phyloP scores from a whole-genome alignment of 1,139 yeast genomes.

The Hansenula sp. region DNA sequence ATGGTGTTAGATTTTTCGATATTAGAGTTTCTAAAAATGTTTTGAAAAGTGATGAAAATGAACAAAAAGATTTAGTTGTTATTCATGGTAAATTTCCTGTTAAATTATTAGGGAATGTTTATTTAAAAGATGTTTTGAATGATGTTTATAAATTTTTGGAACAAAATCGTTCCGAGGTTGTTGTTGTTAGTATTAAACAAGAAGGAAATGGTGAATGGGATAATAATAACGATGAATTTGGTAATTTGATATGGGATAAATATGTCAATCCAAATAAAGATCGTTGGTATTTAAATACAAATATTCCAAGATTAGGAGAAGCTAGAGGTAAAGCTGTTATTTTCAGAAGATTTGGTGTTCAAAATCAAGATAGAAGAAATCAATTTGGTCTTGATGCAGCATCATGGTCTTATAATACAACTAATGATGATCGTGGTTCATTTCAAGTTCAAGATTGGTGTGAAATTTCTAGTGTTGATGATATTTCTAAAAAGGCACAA shows the following conservation, averaged over 20 bases:
- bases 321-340: slow-evolving; percentile 64
- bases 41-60: slow-evolving; percentile 30
- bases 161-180: slow-evolving; percentile 53
- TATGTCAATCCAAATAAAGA: slow-evolving; percentile 49
- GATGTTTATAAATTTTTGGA: slow-evolving; percentile 60
- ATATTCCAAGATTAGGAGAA: slow-evolving; percentile 57
- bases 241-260: slow-evolving; percentile 57
- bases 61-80: slow-evolving; percentile 57
- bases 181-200: slow-evolving; percentile 67
- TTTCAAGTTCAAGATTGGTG: slow-evolving; percentile 74
- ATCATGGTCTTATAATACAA: slow-evolving; percentile 64
- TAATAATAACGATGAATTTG: slow-evolving; percentile 60
- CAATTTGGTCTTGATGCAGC: slow-evolving; percentile 66
- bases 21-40: slow-evolving; percentile 61
- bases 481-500: slow-evolving; percentile 52
- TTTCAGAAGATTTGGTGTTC: slow-evolving; percentile 69
- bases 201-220: slow-evolving; percentile 72
- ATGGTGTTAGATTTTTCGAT: slow-evolving; percentile 76
- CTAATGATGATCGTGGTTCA: slow-evolving; percentile 59
- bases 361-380: slow-evolving; percentile 37
- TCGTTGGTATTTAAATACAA: slow-evolving; percentile 58
- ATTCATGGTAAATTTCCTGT: slow-evolving; percentile 80
- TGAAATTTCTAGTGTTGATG: slow-evolving; percentile 52
- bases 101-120: slow-evolving; percentile 54
- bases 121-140: slow-evolving; percentile 41